Evolutionary conservation across 331 rosid species (phyloP), one percentile per base, ranked within the genome.

Genomic region (Phaseolus coccineus): DNA sequence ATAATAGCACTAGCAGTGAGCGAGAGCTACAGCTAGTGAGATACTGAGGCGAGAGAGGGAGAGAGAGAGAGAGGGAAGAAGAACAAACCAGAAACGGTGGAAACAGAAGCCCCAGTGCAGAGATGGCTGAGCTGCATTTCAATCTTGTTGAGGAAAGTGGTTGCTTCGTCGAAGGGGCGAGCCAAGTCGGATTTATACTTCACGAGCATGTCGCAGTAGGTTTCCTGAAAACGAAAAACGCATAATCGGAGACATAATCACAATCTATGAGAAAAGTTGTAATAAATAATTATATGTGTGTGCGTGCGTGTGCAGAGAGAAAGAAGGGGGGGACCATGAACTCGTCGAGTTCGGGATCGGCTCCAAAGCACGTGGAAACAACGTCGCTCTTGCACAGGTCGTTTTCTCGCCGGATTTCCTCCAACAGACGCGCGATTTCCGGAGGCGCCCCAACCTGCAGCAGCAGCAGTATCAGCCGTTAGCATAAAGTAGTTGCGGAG

Each of bases 291-390:
- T 16, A 61, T 27, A 15, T 33, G 53, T 35, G 67, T 7, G 71
- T n/a, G 50, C 8, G 74, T 40, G 81, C 24, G 76, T 10, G 50
- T 15, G 27, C 33, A 44, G 42, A 79, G 50, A 88, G 51, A 30
- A 71, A 71, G 40, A 66, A 28, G 67, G 44, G 44, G 24, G 25
- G 48, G 11, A 3, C 98, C 99, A 95, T 95, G 87, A 95, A 95
- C 83, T 93, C 96, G 50, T 93, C 99, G 62, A 95, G 98, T 91
- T 91, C 97, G 90, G 97, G 99, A 89, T 96, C 99, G 91, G 84
- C 92, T 90, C 98, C 97, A 51, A 82, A 76, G 87, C 94, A 93
- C 92, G 98, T 90, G 98, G 98, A 86, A 72, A 85, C 86, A 19
- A 75, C 82, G 75, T 90, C 90, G 19, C 77, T 73, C 86, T 89